Evolutionary conservation across 2,329 filamentous ascomycete genomes (phyloP), one percentile per base, ranked within the genome.

Genomic region (Alternaria brassicae): DNA sequence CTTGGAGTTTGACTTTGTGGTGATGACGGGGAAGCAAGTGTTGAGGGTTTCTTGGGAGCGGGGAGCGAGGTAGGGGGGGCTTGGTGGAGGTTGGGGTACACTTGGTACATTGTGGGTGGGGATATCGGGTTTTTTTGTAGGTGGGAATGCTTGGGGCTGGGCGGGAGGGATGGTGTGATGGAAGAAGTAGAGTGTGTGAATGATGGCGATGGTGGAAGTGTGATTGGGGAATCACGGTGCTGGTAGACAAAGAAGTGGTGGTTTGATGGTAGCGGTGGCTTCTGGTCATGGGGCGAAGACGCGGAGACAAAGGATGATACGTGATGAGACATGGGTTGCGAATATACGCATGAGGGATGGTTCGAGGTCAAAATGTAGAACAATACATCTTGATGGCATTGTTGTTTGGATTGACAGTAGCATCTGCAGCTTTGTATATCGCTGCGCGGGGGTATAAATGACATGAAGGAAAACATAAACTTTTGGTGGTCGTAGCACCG

Each of bases 361-460:
- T 12, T 12, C 13, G 3, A 2, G 17, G 12, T 8, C 25, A 1
- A 9, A 7, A 12, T 19, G n/a, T 6, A n/a, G 21, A 13, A 48
- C 4, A 34, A 25, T 6, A 19, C 10, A 21, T 17, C 30, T 12
- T 8, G 19, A 23, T 48, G 21, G 10, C 13, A 36, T 15, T 48
- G 19, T 23, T n/a, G 25, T 48, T 34, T 13, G 28, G 19, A 48
- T 48, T 48, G 34, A 48, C 28, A 48, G 19, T 36, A 34, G 3
- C 2, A 25, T n/a, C 30, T 23, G 13, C 28, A 32, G 44, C 30
- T 5, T 48, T 48, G 44, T 48, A 7, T 48, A 34, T 25, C 34
- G 30, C 44, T 34, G 44, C 44, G 23, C 44, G 5, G 44, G 40
- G 44, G 44, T 48, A 48, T 48, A 48, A 48, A 34, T 34, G 19